These are phyloP conservation scores for Lipomyces sp. DNA, from an alignment of 805 yeast genomes.

Conservation along the genomic window DNA sequence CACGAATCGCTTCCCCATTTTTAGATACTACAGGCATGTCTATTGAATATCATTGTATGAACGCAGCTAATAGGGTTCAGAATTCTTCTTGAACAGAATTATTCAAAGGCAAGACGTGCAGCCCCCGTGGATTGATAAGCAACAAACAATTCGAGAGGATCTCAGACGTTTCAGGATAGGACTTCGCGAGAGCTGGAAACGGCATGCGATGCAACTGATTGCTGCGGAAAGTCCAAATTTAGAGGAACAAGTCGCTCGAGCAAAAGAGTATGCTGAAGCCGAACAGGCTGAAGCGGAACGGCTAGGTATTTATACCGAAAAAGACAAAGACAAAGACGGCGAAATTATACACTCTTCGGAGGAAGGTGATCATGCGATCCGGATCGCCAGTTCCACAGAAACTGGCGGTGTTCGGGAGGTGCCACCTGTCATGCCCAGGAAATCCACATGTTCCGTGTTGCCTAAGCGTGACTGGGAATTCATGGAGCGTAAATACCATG, in stretches of 20 bases:
- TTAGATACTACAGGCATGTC: slow-evolving; percentile 56
- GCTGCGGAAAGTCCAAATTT: slow-evolving; percentile 47
- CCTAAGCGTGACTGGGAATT: slow-evolving; percentile 32
- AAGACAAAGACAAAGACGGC: neutral
- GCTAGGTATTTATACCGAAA: neutral
- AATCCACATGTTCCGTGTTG: slow-evolving; percentile 14
- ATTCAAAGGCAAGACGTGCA: slow-evolving; percentile 73
- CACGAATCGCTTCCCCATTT: slow-evolving; percentile 56
- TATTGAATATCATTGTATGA: neutral
- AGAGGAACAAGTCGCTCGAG: slow-evolving; percentile 17
- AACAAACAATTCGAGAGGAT: slow-evolving; percentile 58
- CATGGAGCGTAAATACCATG: slow-evolving; percentile 31
- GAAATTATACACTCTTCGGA: neutral
- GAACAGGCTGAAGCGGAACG: slow-evolving; percentile 17
- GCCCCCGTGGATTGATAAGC: slow-evolving; percentile 92
- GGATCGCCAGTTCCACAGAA: neutral
- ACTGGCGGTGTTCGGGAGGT: neutral
- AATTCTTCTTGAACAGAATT: slow-evolving; percentile 78
- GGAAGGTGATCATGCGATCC: neutral
- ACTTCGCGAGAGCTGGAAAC: slow-evolving; percentile 35
- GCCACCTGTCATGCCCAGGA: neutral
- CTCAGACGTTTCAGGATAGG: slow-evolving; percentile 55
- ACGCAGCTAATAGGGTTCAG: slow-evolving; percentile 42
- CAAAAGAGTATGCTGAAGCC: slow-evolving; percentile 18
- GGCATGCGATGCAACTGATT: slow-evolving; percentile 35